Percentiles rank a stretch among this genome's conserved stretches.
Evolutionary conservation across 2,329 filamentous ascomycete species (phyloP).

Genomic region (Fusarium heterosporum): DNA sequence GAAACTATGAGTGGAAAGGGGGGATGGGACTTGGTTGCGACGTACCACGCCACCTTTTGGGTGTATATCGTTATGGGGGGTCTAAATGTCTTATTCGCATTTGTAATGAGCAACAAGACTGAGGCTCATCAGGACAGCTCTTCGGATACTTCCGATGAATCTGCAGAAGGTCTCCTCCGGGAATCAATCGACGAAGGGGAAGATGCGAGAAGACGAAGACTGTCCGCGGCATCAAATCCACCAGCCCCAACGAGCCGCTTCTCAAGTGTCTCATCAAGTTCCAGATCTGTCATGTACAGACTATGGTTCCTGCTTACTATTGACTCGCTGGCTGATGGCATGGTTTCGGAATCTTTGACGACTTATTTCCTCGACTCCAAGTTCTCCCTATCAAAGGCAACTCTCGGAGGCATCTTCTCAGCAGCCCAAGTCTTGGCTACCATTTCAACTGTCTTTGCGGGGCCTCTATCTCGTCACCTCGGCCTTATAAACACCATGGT

Average conservation of each 20-base stretch:
- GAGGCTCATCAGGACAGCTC: conserved; percentile 56
- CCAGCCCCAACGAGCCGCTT: conserved; percentile 53
- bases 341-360: conserved; percentile 69
- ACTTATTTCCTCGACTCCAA: conserved; percentile 69
- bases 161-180: conserved; percentile 43
- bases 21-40: conserved; percentile 61
- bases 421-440: conserved; percentile 65
- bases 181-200: conserved; percentile 36
- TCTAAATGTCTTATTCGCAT: conserved; percentile 60
- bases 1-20: conserved; percentile 58
- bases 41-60: conserved; percentile 70
- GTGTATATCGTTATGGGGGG: conserved; percentile 68
- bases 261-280: conserved; percentile 67
- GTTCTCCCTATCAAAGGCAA: conserved; percentile 66
- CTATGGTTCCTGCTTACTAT: conserved; percentile 73
- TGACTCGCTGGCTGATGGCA: conserved; percentile 74
- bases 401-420: conserved; percentile 69
- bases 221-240: conserved; percentile 5
- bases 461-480: conserved; percentile 67
- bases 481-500: conserved; percentile 75
- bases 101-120: conserved; percentile 62
- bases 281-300: conserved; percentile 69
- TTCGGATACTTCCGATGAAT: conserved; percentile 36
- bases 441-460: conserved; percentile 66
- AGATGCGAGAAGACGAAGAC: conserved; percentile 10